These are phyloP conservation scores for Malus domestica DNA, from an alignment of 306 rosid species.

Conservation along the genomic window DNA sequence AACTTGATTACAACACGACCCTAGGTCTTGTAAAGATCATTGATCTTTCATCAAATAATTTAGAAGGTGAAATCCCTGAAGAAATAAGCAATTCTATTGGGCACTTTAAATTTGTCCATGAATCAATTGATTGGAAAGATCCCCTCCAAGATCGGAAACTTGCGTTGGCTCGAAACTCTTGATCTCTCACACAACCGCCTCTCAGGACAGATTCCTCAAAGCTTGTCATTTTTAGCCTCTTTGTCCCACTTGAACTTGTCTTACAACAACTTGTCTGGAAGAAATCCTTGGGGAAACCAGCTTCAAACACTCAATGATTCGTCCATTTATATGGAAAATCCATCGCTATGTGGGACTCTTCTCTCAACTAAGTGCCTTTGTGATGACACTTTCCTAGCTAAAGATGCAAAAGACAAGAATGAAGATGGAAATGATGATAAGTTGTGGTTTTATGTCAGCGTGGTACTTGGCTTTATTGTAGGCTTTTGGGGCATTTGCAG, in stretches of 20 bases:
- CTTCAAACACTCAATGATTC: neutral
- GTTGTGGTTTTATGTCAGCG: neutral
- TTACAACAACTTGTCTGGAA: neutral
- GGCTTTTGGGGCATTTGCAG: neutral
- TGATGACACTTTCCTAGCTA: neutral
- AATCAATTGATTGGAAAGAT: constrained; percentile 1
- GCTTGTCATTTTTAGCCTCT: neutral
- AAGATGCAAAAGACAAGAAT: neutral
- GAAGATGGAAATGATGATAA: neutral
- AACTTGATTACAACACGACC: neutral
- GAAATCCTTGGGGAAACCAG: neutral
- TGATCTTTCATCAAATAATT: neutral
- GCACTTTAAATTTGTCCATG: neutral
- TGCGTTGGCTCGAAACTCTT: neutral
- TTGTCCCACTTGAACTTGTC: neutral
- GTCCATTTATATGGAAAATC: neutral
- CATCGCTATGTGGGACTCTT: neutral
- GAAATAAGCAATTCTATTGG: neutral
- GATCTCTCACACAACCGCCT: neutral
- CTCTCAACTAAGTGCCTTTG: neutral
- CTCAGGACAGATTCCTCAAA: neutral
- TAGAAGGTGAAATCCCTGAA: neutral
- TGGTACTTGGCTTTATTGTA: neutral
- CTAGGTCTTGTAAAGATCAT: neutral
- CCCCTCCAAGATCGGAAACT: neutral